Base-by-base conservation (phyloP, 2,329 filamentous ascomycete genomes). In the Mollisia scopiformis region DNA sequence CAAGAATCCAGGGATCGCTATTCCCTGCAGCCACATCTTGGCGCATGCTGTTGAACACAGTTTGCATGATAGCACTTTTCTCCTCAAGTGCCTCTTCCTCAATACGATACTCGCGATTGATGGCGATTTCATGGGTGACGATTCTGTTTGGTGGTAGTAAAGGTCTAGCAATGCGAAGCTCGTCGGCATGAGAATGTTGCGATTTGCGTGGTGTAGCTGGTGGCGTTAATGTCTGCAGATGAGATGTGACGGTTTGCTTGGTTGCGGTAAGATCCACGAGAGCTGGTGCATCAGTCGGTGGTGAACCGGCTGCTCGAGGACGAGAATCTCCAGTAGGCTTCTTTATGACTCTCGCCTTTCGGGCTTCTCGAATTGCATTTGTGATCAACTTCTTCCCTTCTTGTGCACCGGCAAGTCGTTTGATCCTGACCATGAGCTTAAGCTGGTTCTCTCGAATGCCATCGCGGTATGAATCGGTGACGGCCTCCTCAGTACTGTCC, bases 361-460 rank as follows among this genome's bases (percentile, higher is more conserved):
- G 83, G 11, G 89, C 88, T 70, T 92, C 87, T 37, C 83, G 82
- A 54, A 94, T 89, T 21, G 91, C 90, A 55, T 90, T 88, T 59
- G 89, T 85, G 59, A 94, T 92, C 69, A 92, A 76, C 60, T 83
- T 84, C 72, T 90, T 89, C 25, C 90, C 91, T 70, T 85, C 82
- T 52, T 91, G 87, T 1, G 85, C 79, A 0, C 91, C 91, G 2
- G 89, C 89, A 49, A 95, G 79, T 74, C 86, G 89, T 75, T 92
- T 91, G 75, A 95, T 93, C 53, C 89, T 82, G 53, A 91, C 90
- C 71, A 94, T 86, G 19, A 94, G 79, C 76, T 91, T 89, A 41
- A 92, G 79, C 73, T 95, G 91, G 69, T 92, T 93, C 66, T 93
- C 88, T 59, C 90, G 85, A 65, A 94, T 93, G 62, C 91, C 92